Evolutionary conservation across 2,329 filamentous ascomycete species (phyloP), one percentile per base, ranked within the genome.

Genomic region (Lecanicillium sp.): DNA sequence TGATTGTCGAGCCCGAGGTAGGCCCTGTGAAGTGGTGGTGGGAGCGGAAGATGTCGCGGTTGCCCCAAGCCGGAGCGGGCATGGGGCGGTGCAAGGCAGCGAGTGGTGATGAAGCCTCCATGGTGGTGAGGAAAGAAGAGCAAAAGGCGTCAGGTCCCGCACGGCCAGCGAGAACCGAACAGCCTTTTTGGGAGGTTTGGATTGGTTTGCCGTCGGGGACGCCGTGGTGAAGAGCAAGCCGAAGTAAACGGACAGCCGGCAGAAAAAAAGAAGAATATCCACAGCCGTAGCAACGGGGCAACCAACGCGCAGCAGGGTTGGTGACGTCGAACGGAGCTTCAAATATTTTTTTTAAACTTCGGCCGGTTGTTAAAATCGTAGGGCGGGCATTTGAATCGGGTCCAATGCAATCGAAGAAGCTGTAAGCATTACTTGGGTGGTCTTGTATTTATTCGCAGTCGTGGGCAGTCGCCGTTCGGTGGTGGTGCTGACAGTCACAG

Each of bases 41-140:
- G 19, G 69, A 60, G 36, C 66, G 68, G 54, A 76, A 77, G 48
- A 77, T 58, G 48, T 77, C 73, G 46, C 57, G 62, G 43, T 47
- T 59, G 49, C 57, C 68, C 81, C 76, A 89, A 78, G 54, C 72
- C 61, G 51, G 79, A 25, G 61, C 46, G 67, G 66, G 65, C 77
- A 68, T 63, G 74, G 66, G 64, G 77, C 72, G 87, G 68, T 88
- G 87, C 81, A 97, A 85, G 41, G 90, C 88, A 62, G 90, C 90
- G 58, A 97, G 68, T 33, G 92, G 92, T 53, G 92, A 97, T 32
- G 90, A 96, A 48, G 85, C 82, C 66, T 95, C 88, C 87, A 97
- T 96, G 56, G 36, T 67, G 50, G 49, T 34, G 41, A 25, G 22
- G 22, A 25, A 25, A 35, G 41, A 31, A 30, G 28, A n/a, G 17